Evolutionary conservation across 2,329 filamentous ascomycete species (phyloP), one percentile per base, ranked within the genome.

Genomic region (Alternaria solani): DNA sequence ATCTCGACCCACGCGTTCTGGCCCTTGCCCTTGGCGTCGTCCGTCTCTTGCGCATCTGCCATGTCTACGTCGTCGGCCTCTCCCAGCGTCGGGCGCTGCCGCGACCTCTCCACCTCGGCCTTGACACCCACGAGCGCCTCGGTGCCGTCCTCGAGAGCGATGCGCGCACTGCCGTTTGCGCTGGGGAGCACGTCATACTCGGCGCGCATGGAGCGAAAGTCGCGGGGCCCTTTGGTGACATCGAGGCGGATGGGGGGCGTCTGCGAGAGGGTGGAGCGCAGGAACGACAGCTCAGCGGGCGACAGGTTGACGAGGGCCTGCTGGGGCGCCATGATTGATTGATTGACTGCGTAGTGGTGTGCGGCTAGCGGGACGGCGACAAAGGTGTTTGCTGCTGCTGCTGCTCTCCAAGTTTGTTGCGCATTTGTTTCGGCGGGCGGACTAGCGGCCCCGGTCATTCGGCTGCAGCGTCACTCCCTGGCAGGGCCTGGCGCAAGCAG

Each of bases 51-150:
- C 14, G 72, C 78, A 11, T 74, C 77, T 28, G 76, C 75, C 56
- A 82, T 82, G 20, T 80, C 80, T 9, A 80, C 75, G 62, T 81
- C 82, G 18, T 69, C 58, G 1, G 60, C 41, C 67, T 70, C 51
- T 18, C 51, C 60, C 46, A 65, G 52, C 6, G 68, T 68, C 56
- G 74, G 73, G 63, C 64, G 64, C 70, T 69, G 66, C 49, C 64
- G 70, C 18, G 90, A 93, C 82, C 87, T 89, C 78, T 97, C 93
- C 4, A 98, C 92, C 81, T 98, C 94, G 0, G 92, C 93, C 81
- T 98, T 99, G 62, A 97, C 90, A 46, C 95, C 95, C 6, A 97
- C 95, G 62, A 99, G 90, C 7, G 95, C 95, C 80, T 99, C 95
- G 1, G 93, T 96, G 51, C 95, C 95, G 78, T 99, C 95, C 4